phyloP scores from a whole-genome alignment of 768 basidiomycete species.

The Strobilomyces confusus region DNA sequence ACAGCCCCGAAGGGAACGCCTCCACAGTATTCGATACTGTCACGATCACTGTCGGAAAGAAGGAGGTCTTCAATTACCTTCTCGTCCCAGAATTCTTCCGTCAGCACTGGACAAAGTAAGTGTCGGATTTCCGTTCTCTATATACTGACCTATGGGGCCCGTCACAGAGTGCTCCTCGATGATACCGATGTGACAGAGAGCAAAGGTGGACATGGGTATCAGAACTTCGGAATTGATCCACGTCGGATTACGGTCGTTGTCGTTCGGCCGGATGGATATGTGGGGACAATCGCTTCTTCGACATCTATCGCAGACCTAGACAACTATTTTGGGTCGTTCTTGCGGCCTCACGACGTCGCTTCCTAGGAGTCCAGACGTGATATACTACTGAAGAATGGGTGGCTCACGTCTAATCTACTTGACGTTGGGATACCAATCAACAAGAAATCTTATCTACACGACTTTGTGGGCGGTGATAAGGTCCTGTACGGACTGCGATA shows the following conservation, averaged over 20 bases:
- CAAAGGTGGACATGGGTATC: slow-evolving; percentile 33
- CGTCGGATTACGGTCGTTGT: slow-evolving; percentile 32
- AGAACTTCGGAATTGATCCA: slow-evolving; percentile 31
- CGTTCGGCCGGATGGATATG: slow-evolving; percentile 40
- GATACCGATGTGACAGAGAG: slow-evolving; percentile 31
- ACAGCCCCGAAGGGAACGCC: slow-evolving; percentile 15
- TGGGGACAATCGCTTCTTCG: slow-evolving; percentile 34
- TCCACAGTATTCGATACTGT: slow-evolving; percentile 32
- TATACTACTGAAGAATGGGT: neutral
- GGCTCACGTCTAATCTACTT: no score
- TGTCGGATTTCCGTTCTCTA: slow-evolving; percentile 3
- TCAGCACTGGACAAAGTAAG: slow-evolving; percentile 42
- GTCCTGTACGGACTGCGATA: no score
- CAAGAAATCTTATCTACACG: no score
- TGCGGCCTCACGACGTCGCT: slow-evolving; percentile 18
- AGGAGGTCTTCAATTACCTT: slow-evolving; percentile 33
- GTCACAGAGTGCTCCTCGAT: slow-evolving; percentile 33
- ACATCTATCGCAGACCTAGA: slow-evolving; percentile 33
- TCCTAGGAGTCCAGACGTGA: neutral
- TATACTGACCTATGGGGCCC: neutral
- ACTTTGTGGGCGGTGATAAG: no score
- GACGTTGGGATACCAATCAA: no score
- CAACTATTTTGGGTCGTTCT: slow-evolving; percentile 48
- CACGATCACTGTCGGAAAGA: slow-evolving; percentile 27
- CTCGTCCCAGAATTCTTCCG: slow-evolving; percentile 33